A percentile compares a stretch with the other conserved stretches of the same genome.
Conservation (phyloP, 805 yeast species). For the Isabelozyma pseudorhagii region DNA sequence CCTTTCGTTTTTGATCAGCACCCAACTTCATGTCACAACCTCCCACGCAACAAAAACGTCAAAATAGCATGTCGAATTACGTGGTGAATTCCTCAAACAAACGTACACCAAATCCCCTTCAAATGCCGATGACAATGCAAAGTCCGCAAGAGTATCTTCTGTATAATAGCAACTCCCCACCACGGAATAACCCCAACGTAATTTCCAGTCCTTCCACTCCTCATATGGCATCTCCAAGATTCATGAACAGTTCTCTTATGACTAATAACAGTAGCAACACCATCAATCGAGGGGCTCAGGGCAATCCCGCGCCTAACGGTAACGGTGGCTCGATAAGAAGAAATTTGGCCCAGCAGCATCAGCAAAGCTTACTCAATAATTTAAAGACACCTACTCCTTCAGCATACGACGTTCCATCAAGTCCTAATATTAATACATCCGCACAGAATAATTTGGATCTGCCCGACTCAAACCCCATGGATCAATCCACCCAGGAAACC, state of each 20-base stretch:
- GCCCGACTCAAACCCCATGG: slow-evolving; percentile 36
- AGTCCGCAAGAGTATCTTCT: not conserved
- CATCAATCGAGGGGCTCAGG: slow-evolving; percentile 1
- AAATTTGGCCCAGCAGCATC: slow-evolving; percentile 13
- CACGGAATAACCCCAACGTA: not conserved
- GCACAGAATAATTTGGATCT: slow-evolving; percentile 36
- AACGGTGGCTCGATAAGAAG: slow-evolving; percentile 10
- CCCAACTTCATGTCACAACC: not conserved
- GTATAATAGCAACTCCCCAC: not conserved
- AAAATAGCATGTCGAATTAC: slow-evolving; percentile 34
- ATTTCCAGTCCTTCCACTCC: not conserved
- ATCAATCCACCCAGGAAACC: slow-evolving; percentile 3
- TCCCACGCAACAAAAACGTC: slow-evolving; percentile 34
- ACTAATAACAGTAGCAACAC: slow-evolving; percentile 3
- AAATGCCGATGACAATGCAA: slow-evolving; percentile 9
- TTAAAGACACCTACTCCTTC: slow-evolving; percentile 40
- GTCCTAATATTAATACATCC: slow-evolving; percentile 28
- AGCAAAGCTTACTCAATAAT: slow-evolving; percentile 6
- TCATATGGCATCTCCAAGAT: slow-evolving; percentile 5
- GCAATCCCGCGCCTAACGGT: not conserved
- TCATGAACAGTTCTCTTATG: not conserved
- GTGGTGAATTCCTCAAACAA: slow-evolving; percentile 31
- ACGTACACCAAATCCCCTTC: slow-evolving; percentile 26
- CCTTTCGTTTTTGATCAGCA: too few species aligned
- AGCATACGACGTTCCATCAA: slow-evolving; percentile 39